Conservation (phyloP, 2,329 filamentous ascomycete species). For the Chalaropsis thielavioides region DNA sequence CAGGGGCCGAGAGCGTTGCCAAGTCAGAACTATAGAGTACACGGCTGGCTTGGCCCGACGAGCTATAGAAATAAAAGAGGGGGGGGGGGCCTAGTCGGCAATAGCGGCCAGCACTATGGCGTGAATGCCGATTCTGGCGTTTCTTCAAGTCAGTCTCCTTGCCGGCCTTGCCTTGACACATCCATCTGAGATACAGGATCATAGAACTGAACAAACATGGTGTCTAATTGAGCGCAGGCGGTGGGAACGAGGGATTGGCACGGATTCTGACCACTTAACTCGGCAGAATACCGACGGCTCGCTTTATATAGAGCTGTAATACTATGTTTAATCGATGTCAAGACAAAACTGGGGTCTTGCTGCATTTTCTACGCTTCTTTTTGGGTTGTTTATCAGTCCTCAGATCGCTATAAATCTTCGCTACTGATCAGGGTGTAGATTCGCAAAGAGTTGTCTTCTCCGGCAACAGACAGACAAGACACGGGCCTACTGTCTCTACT, state of each 20-base stretch:
- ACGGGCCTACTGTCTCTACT: conserved; percentile 21
- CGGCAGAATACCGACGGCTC: conserved; percentile 1
- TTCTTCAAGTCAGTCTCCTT: not conserved
- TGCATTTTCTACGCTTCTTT: not conserved
- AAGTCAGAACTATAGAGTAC: conserved; percentile 25
- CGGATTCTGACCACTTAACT: not conserved
- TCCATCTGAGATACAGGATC: not conserved
- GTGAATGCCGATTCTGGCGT: not conserved
- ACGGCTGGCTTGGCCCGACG: not conserved
- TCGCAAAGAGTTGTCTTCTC: conserved; percentile 47
- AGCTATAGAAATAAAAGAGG: not conserved
- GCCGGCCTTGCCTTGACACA: not conserved
- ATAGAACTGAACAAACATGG: not conserved
- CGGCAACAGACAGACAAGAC: conserved; percentile 37
- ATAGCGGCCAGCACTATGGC: not conserved
- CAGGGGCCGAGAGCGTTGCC: conserved; percentile 18
- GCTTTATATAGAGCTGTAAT: conserved; percentile 5
- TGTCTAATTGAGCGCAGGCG: not conserved
- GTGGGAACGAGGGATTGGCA: not conserved
- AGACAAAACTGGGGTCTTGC: not conserved
- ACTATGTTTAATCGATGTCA: conserved; percentile 8
- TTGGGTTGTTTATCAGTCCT: not conserved
- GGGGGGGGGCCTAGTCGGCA: not conserved
- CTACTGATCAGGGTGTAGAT: conserved; percentile 34
- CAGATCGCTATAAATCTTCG: not conserved